Base-by-base conservation (phyloP, 2,329 filamentous ascomycete genomes). In the Cercospora beticola region DNA sequence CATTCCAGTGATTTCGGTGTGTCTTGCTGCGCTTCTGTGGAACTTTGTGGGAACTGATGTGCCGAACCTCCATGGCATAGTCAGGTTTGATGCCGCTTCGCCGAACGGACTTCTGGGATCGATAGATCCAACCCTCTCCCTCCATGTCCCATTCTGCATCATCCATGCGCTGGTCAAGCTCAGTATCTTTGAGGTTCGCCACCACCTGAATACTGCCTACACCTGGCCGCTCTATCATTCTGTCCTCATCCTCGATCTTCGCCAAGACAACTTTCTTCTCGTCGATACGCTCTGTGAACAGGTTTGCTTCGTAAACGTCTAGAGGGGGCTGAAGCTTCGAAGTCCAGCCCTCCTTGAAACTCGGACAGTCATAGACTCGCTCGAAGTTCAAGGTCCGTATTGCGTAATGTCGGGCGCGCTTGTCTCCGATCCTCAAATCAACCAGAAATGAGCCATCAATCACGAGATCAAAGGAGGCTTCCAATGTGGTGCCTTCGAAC, bases 361-460 rank as follows among this genome's bases (percentile, higher is more conserved):
- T 21, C 2, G 62, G 62, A 31, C 62, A 64, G 49, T 64, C 62
- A 16, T 64, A 64, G 16, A 67, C 69, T 18, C 64, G 70, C 21
- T 73, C 69, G 36, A 73, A 73, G 16, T 71, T 65, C 31, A 74
- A 36, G 49, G 64, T 71, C 6, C 68, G 62, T 16, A 69, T 65
- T 21, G 73, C 40, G 43, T 67, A 71, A 6, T 68, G 62, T 33
- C 23, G 66, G 43, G 26, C 64, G 30, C 36, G 68, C 10, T 66
- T 54, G 68, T 72, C 64, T 68, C 77, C 65, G 65, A 76, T 71
- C 33, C 72, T 52, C 16, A 68, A 64, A 40, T 73, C 61, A 2
- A 46, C 52, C 43, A 75, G 76, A 75, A 67, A 78, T 61, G 61
- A 81, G 56, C 80, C 81, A 57, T 83, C 82, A 0, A 81, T 72